Conservation (phyloP, 306 rosid genomes). For the Mucuna pruriens region DNA sequence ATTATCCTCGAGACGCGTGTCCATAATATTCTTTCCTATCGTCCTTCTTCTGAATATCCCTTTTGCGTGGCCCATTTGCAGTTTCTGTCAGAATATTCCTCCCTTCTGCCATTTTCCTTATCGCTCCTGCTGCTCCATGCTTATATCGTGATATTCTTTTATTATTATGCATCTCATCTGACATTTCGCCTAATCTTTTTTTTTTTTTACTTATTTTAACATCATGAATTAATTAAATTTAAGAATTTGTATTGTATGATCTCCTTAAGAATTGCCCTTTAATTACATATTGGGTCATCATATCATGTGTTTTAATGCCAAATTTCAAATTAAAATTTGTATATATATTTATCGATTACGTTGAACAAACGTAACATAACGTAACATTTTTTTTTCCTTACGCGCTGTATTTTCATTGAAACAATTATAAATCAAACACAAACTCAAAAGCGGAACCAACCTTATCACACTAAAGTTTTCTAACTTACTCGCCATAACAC, state of each 20-base stretch:
- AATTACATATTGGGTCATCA: not conserved
- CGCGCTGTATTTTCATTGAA: not conserved
- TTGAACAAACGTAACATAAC: too few relatives aligned
- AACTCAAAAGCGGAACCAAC: not conserved
- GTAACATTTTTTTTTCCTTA: not conserved
- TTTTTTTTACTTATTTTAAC: not conserved
- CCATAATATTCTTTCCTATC: constrained; percentile 56
- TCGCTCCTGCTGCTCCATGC: not conserved
- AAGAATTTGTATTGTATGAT: not conserved
- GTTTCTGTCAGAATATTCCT: constrained; percentile 66
- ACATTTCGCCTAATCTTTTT: not conserved
- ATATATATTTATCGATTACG: too few relatives aligned
- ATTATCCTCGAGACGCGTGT: constrained; percentile 67
- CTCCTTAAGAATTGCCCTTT: not conserved
- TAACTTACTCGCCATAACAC: not conserved
- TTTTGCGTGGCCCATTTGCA: constrained; percentile 63
- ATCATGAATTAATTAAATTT: not conserved
- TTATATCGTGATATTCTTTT: constrained; percentile 6
- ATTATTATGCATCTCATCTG: not conserved
- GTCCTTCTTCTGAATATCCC: constrained; percentile 85
- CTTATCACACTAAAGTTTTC: not conserved
- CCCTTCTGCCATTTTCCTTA: constrained; percentile 26
- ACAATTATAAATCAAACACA: not conserved
- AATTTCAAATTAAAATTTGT: too few relatives aligned
- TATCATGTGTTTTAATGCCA: too few relatives aligned